phyloP scores from a whole-genome alignment of 805 yeast species.

The Wickerhamiella kurtzmanii region DNA sequence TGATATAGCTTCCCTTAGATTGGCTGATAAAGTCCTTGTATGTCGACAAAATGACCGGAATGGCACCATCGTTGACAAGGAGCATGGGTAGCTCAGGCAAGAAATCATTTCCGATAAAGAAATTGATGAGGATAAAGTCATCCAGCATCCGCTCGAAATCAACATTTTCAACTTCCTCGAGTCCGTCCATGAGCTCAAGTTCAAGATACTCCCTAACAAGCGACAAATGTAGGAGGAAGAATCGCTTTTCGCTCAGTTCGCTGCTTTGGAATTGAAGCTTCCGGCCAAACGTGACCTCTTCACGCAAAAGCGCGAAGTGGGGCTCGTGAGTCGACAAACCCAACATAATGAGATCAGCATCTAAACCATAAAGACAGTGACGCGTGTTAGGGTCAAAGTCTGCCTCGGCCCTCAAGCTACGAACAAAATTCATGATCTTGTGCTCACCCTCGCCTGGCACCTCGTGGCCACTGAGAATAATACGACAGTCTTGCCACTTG shows the following conservation, averaged over 20 bases:
- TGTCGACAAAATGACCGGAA: constrained; percentile 79
- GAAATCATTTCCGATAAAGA: constrained; percentile 96
- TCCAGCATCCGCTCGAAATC: constrained; percentile 82
- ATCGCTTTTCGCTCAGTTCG: constrained; percentile 63
- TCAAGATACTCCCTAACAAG: constrained; percentile 82
- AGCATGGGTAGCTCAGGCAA: constrained; percentile 91
- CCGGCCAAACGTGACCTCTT: constrained; percentile 83
- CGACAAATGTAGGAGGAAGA: constrained; percentile 70
- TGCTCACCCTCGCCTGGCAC: constrained; percentile 99
- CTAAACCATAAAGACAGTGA: constrained; percentile 91
- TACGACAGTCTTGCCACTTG: constrained; percentile 66
- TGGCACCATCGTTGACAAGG: constrained; percentile 88
- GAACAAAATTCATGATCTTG: constrained; percentile 85
- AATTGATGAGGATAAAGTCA: constrained; percentile 83
- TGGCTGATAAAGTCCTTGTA: constrained; percentile 67
- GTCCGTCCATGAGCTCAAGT: constrained; percentile 36
- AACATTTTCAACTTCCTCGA: constrained; percentile 41
- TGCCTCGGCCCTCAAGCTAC: constrained; percentile 60
- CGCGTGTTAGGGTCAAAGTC: constrained; percentile 67
- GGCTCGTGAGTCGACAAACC: constrained; percentile 89
- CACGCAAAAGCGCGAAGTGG: constrained; percentile 88
- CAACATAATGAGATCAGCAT: constrained; percentile 90
- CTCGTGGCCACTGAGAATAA: constrained; percentile 82
- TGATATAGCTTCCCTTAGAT: constrained; percentile 73
- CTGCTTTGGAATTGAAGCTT: constrained; percentile 23